These are phyloP conservation scores for Triangularia verruculosa DNA, from an alignment of 2,329 filamentous ascomycete genomes.

Conservation along the genomic window DNA sequence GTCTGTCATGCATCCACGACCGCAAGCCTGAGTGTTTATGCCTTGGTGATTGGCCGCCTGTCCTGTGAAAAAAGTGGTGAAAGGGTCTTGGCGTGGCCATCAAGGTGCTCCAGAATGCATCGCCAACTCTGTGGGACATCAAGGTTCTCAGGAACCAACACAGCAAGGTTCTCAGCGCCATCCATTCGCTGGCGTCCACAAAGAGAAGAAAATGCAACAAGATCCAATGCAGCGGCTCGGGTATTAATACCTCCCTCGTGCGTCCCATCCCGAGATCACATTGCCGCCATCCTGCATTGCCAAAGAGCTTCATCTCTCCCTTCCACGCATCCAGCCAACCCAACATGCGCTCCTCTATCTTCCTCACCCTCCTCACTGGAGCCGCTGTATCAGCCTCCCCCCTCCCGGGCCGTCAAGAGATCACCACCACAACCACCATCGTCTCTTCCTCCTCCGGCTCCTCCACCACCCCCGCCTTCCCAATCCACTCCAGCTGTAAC, in stretches of 20 bases:
- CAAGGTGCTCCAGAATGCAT: neutral
- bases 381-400: neutral
- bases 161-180: neutral
- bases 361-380: slow-evolving; percentile 6
- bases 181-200: neutral
- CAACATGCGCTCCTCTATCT: neutral
- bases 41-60: neutral
- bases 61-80: neutral
- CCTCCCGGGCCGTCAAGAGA: neutral
- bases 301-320: neutral
- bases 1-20: neutral
- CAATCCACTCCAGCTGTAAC: slow-evolving; percentile 66
- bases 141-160: neutral
- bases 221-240: neutral
- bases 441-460: neutral
- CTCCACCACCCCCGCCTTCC: slow-evolving; percentile 29
- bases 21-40: neutral
- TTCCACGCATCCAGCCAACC: neutral
- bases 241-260: neutral
- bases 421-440: neutral
- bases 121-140: neutral
- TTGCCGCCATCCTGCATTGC: neutral
- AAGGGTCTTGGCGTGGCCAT: neutral
- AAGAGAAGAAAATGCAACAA: neutral
- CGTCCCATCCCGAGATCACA: neutral